Conservation (phyloP, 192 early-diverging fungal genomes). For the Cetraspora pellucida region DNA sequence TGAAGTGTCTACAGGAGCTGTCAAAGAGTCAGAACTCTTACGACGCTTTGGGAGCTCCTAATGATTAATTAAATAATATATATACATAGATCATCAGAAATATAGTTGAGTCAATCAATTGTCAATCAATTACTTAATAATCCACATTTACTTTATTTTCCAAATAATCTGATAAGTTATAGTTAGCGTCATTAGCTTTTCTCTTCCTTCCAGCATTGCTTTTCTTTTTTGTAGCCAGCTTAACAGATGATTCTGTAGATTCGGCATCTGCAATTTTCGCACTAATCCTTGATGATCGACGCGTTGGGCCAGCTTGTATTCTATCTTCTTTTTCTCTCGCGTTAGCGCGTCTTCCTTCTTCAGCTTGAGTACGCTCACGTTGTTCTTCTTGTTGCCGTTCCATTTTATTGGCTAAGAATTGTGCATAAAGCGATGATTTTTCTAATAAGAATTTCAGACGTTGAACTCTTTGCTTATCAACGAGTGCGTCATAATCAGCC, state of each 20-base stretch:
- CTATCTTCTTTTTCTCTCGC: conserved; percentile 33
- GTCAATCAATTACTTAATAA: neutral
- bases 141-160: conserved; percentile 41
- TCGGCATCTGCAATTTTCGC: neutral
- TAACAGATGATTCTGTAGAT: neutral
- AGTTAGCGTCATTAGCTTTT: conserved; percentile 50
- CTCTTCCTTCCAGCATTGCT: conserved; percentile 44
- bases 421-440: conserved; percentile 79
- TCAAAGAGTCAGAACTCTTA: neutral
- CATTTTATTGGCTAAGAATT: conserved; percentile 75
- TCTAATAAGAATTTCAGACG: conserved; percentile 80
- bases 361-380: conserved; percentile 47
- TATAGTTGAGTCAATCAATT: too few relatives aligned
- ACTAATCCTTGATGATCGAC: conserved; percentile 17
- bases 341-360: conserved; percentile 31
- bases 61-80: neutral
- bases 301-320: conserved; percentile 15
- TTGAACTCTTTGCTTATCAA: conserved; percentile 67
- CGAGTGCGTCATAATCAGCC: conserved; percentile 60
- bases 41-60: conserved; percentile 26
- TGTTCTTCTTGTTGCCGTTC: conserved; percentile 74
- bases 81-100: too few relatives aligned
- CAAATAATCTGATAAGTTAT: conserved; percentile 55
- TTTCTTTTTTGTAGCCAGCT: conserved; percentile 26
- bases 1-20: conserved; percentile 16